Evolutionary conservation across 2,329 filamentous ascomycete genomes (phyloP).

Genomic region (Daldinia eschscholtzii): DNA sequence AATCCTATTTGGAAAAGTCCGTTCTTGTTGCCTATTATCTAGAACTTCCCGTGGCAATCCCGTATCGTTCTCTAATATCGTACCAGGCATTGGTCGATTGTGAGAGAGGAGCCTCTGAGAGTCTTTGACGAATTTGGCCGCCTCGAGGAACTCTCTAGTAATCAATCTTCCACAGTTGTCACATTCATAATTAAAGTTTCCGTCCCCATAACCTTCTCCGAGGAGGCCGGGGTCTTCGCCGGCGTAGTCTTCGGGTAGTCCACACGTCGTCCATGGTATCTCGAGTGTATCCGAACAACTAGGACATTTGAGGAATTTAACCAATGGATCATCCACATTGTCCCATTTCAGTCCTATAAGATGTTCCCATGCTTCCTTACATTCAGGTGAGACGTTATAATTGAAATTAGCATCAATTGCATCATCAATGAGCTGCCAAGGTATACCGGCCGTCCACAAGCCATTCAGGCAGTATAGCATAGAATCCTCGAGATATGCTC

Average conservation of each 20-base stretch:
- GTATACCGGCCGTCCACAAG: slow-evolving; percentile 73
- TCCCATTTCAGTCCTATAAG: slow-evolving; percentile 69
- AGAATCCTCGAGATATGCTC: slow-evolving; percentile 80
- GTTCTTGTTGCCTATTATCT: slow-evolving; percentile 45
- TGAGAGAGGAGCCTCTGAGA: slow-evolving; percentile 60
- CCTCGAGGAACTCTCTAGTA: slow-evolving; percentile 70
- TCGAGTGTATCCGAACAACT: slow-evolving; percentile 59
- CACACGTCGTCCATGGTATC: slow-evolving; percentile 72
- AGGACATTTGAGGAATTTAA: slow-evolving; percentile 68
- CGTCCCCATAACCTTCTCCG: slow-evolving; percentile 72
- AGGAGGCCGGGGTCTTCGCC: slow-evolving; percentile 53
- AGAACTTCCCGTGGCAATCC: slow-evolving; percentile 62
- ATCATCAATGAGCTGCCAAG: slow-evolving; percentile 71
- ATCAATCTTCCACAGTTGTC: slow-evolving; percentile 62
- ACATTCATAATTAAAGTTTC: slow-evolving; percentile 65
- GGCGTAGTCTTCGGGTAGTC: slow-evolving; percentile 54
- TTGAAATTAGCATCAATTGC: slow-evolving; percentile 71
- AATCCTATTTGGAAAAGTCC: slow-evolving; percentile 70
- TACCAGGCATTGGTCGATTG: slow-evolving; percentile 74
- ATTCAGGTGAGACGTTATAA: slow-evolving; percentile 59
- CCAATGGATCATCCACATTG: slow-evolving; percentile 64
- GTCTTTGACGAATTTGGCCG: slow-evolving; percentile 72
- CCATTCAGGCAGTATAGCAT: slow-evolving; percentile 67
- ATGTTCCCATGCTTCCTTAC: slow-evolving; percentile 62
- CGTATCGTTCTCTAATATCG: slow-evolving; percentile 66